These are phyloP conservation scores for Tricholoma bakamatsutake DNA, from an alignment of 768 basidiomycete species.

Conservation along the genomic window DNA sequence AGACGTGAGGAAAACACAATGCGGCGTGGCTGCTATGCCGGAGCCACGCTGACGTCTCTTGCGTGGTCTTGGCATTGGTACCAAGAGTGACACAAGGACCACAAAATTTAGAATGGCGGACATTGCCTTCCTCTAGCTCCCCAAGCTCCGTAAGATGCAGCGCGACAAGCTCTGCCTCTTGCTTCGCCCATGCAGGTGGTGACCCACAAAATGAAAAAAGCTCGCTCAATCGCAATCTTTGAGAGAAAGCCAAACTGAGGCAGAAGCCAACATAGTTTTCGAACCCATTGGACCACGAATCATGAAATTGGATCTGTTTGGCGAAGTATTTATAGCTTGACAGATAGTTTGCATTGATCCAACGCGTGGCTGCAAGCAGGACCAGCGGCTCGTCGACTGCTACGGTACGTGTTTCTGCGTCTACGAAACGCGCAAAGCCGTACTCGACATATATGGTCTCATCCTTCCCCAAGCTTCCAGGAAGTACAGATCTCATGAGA, in stretches of 20 bases:
- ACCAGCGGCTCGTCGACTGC: constrained; percentile 40
- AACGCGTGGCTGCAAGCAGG: constrained; percentile 34
- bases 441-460: constrained; percentile 37
- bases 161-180: constrained; percentile 32
- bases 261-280: constrained; percentile 41
- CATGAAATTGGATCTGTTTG: constrained; percentile 27
- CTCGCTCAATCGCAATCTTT: constrained; percentile 24
- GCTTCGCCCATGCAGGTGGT: constrained; percentile 30
- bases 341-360: constrained; percentile 32
- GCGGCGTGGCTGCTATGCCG: constrained; percentile 31
- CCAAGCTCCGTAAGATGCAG: constrained; percentile 21
- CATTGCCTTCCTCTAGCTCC: constrained; percentile 22
- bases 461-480: constrained; percentile 30
- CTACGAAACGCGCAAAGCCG: constrained; percentile 39
- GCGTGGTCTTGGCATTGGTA: constrained; percentile 28
- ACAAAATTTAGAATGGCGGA: constrained; percentile 20
- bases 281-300: constrained; percentile 33
- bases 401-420: constrained; percentile 31
- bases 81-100: constrained; percentile 35
- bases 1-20: constrained; percentile 34
- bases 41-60: constrained; percentile 31
- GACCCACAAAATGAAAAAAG: constrained; percentile 30
- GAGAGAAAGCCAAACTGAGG: constrained; percentile 32
- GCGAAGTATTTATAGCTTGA: constrained; percentile 33
- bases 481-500: constrained; percentile 35